Conservation (phyloP, 257 asterid species). For the Marsdenia floribunda region DNA sequence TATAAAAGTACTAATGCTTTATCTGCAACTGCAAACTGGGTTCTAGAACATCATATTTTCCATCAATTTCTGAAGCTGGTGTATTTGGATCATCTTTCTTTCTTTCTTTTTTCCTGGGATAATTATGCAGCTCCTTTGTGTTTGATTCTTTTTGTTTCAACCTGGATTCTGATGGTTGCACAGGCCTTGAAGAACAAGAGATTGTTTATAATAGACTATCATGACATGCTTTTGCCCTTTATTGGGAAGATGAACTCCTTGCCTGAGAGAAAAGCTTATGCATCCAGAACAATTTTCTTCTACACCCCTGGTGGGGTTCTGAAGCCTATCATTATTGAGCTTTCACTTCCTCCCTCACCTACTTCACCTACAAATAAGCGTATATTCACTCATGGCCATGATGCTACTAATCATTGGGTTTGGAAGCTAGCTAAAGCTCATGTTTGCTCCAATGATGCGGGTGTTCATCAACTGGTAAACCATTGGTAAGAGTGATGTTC, state of each 20-base stretch:
- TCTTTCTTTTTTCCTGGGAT: not conserved
- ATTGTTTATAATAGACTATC: conserved; percentile 71
- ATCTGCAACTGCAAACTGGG: not conserved
- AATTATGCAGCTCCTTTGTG: not conserved
- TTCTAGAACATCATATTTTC: not conserved
- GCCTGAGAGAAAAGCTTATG: conserved; percentile 85
- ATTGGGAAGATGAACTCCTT: conserved; percentile 69
- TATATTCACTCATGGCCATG: conserved; percentile 57
- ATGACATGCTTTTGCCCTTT: conserved; percentile 72
- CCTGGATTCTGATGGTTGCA: not conserved
- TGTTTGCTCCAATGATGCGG: conserved; percentile 87
- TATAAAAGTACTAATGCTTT: not conserved
- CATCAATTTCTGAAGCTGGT: too few species aligned
- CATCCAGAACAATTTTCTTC: conserved; percentile 69
- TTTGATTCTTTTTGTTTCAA: not conserved
- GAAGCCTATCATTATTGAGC: conserved; percentile 62
- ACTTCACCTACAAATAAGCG: conserved; percentile 52
- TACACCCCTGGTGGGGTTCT: conserved; percentile 38
- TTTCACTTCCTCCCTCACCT: conserved; percentile 71
- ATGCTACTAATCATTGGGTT: conserved; percentile 67
- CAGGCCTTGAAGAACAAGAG: conserved; percentile 68
- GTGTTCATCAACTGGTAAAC: conserved; percentile 81
- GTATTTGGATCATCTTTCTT: not conserved
- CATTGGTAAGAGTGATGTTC: conserved; percentile 56
- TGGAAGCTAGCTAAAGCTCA: conserved; percentile 94